These are phyloP conservation scores for Amphibolis antarctica DNA, from an alignment of 106 monocot species.

Conservation along the genomic window DNA sequence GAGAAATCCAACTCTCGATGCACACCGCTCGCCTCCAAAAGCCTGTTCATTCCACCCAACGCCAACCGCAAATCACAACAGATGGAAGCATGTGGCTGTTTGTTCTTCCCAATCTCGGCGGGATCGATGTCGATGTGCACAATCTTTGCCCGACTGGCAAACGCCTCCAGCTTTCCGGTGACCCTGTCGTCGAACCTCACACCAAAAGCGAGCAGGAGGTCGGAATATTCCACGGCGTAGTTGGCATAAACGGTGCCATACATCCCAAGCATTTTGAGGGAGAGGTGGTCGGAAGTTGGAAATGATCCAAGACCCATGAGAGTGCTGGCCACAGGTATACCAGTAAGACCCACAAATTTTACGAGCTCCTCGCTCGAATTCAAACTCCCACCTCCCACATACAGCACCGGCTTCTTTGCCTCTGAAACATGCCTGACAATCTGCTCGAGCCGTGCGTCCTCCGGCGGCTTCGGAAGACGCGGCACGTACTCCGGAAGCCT, in stretches of 20 bases:
- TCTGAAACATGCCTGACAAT: constrained; percentile 45
- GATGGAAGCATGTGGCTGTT: constrained; percentile 77
- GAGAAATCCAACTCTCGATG: constrained; percentile 42
- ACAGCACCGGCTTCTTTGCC: constrained; percentile 49
- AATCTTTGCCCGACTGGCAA: constrained; percentile 81
- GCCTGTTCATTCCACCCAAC: constrained; percentile 44
- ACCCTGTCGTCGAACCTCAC: constrained; percentile 92
- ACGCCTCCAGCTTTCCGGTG: constrained; percentile 79
- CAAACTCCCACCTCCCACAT: constrained; percentile 75
- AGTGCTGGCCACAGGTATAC: constrained; percentile 76
- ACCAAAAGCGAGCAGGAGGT: constrained; percentile 85
- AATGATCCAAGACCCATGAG: constrained; percentile 79
- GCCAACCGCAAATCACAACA: constrained; percentile 68
- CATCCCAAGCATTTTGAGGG: constrained; percentile 86
- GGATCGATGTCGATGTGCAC: constrained; percentile 93
- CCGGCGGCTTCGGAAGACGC: constrained; percentile 53
- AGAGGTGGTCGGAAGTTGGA: constrained; percentile 39
- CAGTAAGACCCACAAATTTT: constrained; percentile 56
- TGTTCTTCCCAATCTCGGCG: constrained; percentile 94
- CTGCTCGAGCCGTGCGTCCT: constrained; percentile 31
- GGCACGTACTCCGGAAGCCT: constrained; percentile 46
- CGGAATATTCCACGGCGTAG: constrained; percentile 66
- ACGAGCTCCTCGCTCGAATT: constrained; percentile 48
- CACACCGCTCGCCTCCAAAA: constrained; percentile 20
- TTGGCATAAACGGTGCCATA: constrained; percentile 89